phyloP scores from a whole-genome alignment of 2,329 filamentous ascomycete species.

The Trichoderma sp. region DNA sequence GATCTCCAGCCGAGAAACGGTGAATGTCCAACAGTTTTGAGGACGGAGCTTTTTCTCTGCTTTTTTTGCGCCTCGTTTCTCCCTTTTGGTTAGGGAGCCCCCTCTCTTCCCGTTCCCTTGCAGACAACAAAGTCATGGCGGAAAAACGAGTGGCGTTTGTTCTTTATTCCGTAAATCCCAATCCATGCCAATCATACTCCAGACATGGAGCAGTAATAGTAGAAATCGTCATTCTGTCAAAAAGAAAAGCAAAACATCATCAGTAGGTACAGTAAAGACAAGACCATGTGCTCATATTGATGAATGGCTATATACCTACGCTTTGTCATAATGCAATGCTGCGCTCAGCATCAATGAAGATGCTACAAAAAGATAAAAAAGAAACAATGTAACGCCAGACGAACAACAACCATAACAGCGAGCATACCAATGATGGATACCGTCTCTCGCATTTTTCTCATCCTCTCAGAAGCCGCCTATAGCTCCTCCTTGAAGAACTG shows the following conservation, averaged over 20 bases:
- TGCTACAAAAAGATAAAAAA: neutral
- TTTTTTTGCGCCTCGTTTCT: neutral
- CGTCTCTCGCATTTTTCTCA: neutral
- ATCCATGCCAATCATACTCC: neutral
- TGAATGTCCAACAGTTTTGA: neutral
- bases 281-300: neutral
- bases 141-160: neutral
- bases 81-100: neutral
- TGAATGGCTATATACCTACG: neutral
- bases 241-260: too few species aligned
- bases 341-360: neutral
- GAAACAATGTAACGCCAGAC: neutral
- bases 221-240: neutral
- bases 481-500: slow-evolving; percentile 12
- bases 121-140: neutral
- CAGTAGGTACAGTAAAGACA: neutral
- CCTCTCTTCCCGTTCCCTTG: neutral
- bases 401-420: neutral
- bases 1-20: neutral
- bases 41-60: neutral
- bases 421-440: neutral
- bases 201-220: neutral
- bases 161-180: neutral
- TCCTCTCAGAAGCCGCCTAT: neutral
- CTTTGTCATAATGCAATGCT: neutral